Conservation (phyloP, 2,329 filamentous ascomycete species). For the Penicillium vulpinum region DNA sequence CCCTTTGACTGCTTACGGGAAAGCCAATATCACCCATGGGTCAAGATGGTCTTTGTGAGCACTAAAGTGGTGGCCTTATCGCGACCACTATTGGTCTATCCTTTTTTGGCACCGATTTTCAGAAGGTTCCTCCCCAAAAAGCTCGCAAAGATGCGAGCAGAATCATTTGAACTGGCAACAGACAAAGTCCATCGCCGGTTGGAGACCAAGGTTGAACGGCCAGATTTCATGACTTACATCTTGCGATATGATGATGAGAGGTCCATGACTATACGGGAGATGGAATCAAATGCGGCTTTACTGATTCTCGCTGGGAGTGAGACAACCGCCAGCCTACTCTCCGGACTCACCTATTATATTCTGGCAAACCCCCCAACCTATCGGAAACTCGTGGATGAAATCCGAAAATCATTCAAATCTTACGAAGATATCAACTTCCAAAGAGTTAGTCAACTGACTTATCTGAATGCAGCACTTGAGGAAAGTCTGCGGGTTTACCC, state of each 20-base stretch:
- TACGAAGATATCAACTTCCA: constrained; percentile 38
- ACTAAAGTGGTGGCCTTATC: constrained; percentile 3
- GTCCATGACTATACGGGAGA: constrained; percentile 34
- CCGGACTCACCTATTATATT: constrained; percentile 40
- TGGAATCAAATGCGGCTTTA: constrained; percentile 39
- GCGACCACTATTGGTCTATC: constrained; percentile 12
- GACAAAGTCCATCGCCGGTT: constrained; percentile 31
- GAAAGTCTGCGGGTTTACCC: constrained; percentile 47
- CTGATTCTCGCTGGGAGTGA: constrained; percentile 49
- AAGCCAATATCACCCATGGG: constrained; percentile 41
- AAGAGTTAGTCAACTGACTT: constrained; percentile 32
- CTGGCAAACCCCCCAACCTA: constrained; percentile 25
- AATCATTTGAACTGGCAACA: constrained; percentile 15
- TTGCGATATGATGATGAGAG: constrained; percentile 34
- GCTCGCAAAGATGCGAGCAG: constrained; percentile 12
- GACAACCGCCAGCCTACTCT: constrained; percentile 46
- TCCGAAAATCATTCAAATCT: constrained; percentile 19
- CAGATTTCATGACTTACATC: constrained; percentile 46
- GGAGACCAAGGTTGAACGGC: constrained; percentile 23
- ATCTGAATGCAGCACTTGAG: constrained; percentile 43
- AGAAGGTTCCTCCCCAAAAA: constrained; percentile 7
- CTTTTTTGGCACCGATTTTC: constrained; percentile 18
- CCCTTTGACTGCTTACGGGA: constrained; percentile 41
- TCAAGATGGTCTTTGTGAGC: constrained; percentile 34
- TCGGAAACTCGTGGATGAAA: constrained; percentile 17